phyloP scores from a whole-genome alignment of 2,329 filamentous ascomycete genomes.

The Botryosphaeria dothidea region DNA sequence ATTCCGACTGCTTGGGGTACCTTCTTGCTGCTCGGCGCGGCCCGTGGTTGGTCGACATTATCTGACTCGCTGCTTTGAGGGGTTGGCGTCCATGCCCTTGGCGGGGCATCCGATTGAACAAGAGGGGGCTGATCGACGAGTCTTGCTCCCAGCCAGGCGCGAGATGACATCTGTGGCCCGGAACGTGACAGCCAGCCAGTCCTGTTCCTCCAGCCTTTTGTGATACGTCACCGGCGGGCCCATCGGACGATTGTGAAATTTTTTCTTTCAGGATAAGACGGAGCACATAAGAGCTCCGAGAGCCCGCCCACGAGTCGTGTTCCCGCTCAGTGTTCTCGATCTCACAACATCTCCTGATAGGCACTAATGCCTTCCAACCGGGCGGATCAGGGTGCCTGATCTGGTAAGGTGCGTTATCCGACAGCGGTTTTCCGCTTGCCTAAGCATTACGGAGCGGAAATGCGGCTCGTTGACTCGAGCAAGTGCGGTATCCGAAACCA shows the following conservation, averaged over 20 bases:
- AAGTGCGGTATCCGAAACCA: not conserved
- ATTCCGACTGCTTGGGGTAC: not conserved
- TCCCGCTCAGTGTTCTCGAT: not conserved
- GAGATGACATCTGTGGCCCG: slow-evolving; percentile 12
- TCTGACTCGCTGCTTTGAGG: not conserved
- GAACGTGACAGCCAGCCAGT: not conserved
- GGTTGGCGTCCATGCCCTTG: not conserved
- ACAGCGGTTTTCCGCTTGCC: not conserved
- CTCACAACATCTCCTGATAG: not conserved
- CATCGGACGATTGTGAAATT: not conserved
- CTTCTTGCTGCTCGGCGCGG: slow-evolving; percentile 1
- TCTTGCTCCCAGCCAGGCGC: not conserved
- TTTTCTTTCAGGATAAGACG: not conserved
- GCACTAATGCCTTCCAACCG: not conserved
- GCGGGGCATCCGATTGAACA: not conserved
- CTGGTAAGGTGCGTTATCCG: slow-evolving; percentile 2
- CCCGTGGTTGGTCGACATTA: not conserved
- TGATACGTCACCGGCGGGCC: slow-evolving; percentile 2
- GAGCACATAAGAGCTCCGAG: not conserved
- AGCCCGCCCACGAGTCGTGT: slow-evolving; percentile 1
- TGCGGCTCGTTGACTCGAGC: slow-evolving; percentile 2
- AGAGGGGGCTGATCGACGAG: not conserved
- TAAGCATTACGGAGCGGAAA: not conserved
- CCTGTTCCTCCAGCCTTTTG: not conserved
- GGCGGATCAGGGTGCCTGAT: not conserved